Evolutionary conservation across 2,329 filamentous ascomycete genomes (phyloP), one percentile per base, ranked within the genome.

Genomic region (Fusarium abutilonis): DNA sequence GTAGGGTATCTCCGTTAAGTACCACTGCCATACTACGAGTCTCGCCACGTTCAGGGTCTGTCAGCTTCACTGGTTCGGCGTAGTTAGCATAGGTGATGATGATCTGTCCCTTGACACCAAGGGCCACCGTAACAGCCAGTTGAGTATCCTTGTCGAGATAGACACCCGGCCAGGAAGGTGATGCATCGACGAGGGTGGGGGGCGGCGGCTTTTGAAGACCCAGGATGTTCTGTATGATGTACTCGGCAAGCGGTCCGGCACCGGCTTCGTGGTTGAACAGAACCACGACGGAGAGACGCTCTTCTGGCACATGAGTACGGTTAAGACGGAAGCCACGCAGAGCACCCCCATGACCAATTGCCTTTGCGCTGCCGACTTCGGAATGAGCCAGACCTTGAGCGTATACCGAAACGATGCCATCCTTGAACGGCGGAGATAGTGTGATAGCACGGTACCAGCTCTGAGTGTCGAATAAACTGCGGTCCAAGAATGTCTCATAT

Each of bases 191-290:
- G 5, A 51, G 15, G 1, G 60, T 31, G 9, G 60, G 55, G 1
- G 60, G 31, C 0, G 26, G 32, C 7, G 60, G 60, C n/a, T 55
- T 60, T 2, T 55, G 47, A 9, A 64, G 44, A 42, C 46, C 17
- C n/a, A 63, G 1, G 13, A 43, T 41, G n/a, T 28, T 49, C 15
- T 42, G 51, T 13, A 63, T 45, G 2, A 63, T 48, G 1, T 47
- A 29, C 10, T 63, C 60, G 1, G 56, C 42, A 3, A 60, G n/a
- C 11, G 54, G 29, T 7, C 43, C 48, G 8, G 60, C 60, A 15
- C 60, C 60, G 6, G 60, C 56, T 21, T 63, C 60, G 5, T 63
- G 60, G 2, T 63, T 63, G 29, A 63, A 54, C 60, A 63, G 55
- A 0, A 58, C 60, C 13, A 63, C 60, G 0, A 64, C 44, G 13